Conservation (phyloP, 2,329 filamentous ascomycete genomes). For the Fusarium concolor region DNA sequence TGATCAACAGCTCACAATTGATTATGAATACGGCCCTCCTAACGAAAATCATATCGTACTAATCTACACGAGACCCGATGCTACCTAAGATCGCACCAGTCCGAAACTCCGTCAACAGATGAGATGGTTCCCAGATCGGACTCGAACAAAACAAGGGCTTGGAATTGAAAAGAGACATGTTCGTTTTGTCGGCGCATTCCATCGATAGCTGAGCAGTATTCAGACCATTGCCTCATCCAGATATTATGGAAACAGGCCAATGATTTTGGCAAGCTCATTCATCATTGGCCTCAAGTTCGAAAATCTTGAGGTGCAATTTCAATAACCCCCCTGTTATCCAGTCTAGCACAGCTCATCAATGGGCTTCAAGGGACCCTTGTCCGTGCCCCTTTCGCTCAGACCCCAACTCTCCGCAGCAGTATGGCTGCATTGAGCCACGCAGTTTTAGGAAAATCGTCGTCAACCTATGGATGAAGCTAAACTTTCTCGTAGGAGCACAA, state of each 20-base stretch:
- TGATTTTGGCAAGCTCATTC: not conserved
- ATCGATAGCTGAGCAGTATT: not conserved
- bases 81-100: slow-evolving; percentile 5
- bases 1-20: slow-evolving; percentile 7
- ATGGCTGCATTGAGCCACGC: slow-evolving; percentile 5
- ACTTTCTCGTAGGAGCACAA: not conserved
- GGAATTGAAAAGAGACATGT: not conserved
- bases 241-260: not conserved
- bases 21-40: slow-evolving; percentile 6
- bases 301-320: slow-evolving; percentile 28
- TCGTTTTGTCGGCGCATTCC: slow-evolving; percentile 4
- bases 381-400: slow-evolving; percentile 32
- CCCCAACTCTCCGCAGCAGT: slow-evolving; percentile 2
- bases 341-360: slow-evolving; percentile 25
- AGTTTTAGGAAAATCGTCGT: not conserved
- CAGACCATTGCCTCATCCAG: slow-evolving; percentile 9
- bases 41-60: not conserved
- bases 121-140: not conserved
- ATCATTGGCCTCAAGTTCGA: slow-evolving; percentile 21
- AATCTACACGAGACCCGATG: not conserved
- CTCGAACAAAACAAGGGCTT: not conserved
- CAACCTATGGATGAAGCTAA: not conserved
- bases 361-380: slow-evolving; percentile 17
- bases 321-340: slow-evolving; percentile 14
- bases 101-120: not conserved